Percentiles rank a stretch among this genome's conserved stretches.
Conservation (phyloP, 768 basidiomycete genomes). For the Suillus clintonianus region DNA sequence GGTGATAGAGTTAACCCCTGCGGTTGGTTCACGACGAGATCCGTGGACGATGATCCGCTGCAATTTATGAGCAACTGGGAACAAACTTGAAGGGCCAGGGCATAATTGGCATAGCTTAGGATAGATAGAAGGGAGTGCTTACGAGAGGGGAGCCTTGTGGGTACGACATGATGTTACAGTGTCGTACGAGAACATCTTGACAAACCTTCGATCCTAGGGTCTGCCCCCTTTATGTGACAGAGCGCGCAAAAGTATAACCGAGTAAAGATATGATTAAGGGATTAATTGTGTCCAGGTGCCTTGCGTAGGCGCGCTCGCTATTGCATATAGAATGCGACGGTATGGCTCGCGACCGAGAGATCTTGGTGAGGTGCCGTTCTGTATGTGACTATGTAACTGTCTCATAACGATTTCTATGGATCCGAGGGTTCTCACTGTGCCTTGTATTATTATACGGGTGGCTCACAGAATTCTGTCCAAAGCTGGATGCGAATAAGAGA, state of each 20-base stretch:
- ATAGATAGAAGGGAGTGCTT: background rate
- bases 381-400: background rate
- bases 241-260: background rate
- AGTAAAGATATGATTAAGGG: background rate
- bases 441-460: too few species aligned
- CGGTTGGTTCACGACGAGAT: background rate
- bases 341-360: background rate
- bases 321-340: background rate
- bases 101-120: background rate
- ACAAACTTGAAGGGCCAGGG: background rate
- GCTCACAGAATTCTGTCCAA: background rate
- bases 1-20: background rate
- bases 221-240: background rate
- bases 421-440: background rate
- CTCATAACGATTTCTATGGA: background rate
- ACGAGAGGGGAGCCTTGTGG: background rate
- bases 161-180: background rate
- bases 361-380: background rate
- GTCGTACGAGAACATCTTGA: background rate
- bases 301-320: background rate
- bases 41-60: slow-evolving; percentile 1
- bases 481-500: slow-evolving; percentile 4
- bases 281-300: background rate
- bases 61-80: background rate
- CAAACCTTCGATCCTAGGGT: background rate